Percentiles rank a stretch among this genome's conserved stretches.
Evolutionary conservation across 2,329 filamentous ascomycete genomes (phyloP).

Genomic region (Arthrobotrys megalospora): DNA sequence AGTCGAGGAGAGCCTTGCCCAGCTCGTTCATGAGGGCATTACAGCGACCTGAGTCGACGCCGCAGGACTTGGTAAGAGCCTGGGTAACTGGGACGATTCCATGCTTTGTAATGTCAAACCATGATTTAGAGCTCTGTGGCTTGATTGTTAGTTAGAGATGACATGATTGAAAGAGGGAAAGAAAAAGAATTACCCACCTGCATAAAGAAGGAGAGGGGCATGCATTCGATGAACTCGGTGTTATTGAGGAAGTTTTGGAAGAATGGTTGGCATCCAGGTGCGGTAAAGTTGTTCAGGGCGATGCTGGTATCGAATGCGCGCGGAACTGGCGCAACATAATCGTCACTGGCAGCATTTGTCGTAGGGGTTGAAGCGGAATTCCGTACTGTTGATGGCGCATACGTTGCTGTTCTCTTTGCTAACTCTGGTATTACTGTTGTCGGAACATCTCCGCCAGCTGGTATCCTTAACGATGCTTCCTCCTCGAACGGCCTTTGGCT

Average conservation of each 20-base stretch:
- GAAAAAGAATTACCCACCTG: slow-evolving; percentile 72
- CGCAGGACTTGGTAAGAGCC: slow-evolving; percentile 84
- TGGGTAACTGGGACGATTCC: slow-evolving; percentile 80
- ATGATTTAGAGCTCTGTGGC: slow-evolving; percentile 81
- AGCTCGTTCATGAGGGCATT: slow-evolving; percentile 75
- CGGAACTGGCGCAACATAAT: slow-evolving; percentile 55
- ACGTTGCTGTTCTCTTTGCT: slow-evolving; percentile 34
- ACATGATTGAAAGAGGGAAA: background rate
- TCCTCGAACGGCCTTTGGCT: slow-evolving; percentile 55
- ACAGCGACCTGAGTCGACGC: slow-evolving; percentile 78
- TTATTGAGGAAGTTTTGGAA: slow-evolving; percentile 78
- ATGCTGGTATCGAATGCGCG: slow-evolving; percentile 64
- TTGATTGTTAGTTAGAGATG: slow-evolving; percentile 37
- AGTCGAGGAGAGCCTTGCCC: slow-evolving; percentile 76
- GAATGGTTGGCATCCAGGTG: slow-evolving; percentile 75
- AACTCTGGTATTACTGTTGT: slow-evolving; percentile 27
- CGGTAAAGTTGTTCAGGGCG: slow-evolving; percentile 72
- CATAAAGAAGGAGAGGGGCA: slow-evolving; percentile 87
- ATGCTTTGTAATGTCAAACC: slow-evolving; percentile 81
- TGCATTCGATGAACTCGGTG: slow-evolving; percentile 79
- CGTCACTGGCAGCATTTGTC: slow-evolving; percentile 22
- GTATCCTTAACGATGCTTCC: slow-evolving; percentile 43
- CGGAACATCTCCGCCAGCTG: slow-evolving; percentile 1
- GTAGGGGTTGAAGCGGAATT: slow-evolving; percentile 21
- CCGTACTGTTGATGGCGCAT: slow-evolving; percentile 49